These are phyloP conservation scores for Apiospora sp. DNA, from an alignment of 2,329 filamentous ascomycete genomes.

Conservation along the genomic window DNA sequence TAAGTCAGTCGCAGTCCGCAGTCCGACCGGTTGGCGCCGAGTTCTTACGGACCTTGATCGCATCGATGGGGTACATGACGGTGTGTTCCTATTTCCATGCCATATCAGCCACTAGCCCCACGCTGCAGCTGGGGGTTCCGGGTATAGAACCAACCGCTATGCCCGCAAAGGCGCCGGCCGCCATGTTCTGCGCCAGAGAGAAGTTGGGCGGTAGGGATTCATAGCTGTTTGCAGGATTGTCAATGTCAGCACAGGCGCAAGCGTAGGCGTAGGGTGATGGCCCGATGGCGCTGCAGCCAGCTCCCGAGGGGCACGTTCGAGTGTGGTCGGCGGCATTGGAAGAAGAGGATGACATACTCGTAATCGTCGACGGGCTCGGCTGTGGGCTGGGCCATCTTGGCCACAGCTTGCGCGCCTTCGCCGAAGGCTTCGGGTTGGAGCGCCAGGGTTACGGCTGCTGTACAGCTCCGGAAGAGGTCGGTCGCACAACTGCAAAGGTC, in stretches of 20 bases:
- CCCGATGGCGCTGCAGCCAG: neutral
- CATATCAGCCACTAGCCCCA: conserved; percentile 28
- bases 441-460: conserved; percentile 64
- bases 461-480: conserved; percentile 10
- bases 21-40: conserved; percentile 29
- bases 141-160: conserved; percentile 74
- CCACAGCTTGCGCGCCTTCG: conserved; percentile 71
- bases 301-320: neutral
- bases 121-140: neutral
- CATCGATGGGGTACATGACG: conserved; percentile 98
- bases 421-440: conserved; percentile 67
- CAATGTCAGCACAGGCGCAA: conserved; percentile 29
- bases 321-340: neutral
- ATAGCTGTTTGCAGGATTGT: conserved; percentile 63
- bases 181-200: conserved; percentile 92
- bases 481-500: conserved; percentile 26
- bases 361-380: conserved; percentile 71
- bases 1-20: conserved; percentile 27
- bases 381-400: conserved; percentile 74
- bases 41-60: conserved; percentile 79
- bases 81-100: conserved; percentile 79
- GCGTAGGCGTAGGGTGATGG: neutral
- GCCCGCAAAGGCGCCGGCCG: conserved; percentile 93
- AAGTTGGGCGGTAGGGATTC: conserved; percentile 95
- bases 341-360: conserved; percentile 59